Evolutionary conservation across 495 filamentous ascomycete species (phyloP).

Genomic region (Trypethelium eluteriae): DNA sequence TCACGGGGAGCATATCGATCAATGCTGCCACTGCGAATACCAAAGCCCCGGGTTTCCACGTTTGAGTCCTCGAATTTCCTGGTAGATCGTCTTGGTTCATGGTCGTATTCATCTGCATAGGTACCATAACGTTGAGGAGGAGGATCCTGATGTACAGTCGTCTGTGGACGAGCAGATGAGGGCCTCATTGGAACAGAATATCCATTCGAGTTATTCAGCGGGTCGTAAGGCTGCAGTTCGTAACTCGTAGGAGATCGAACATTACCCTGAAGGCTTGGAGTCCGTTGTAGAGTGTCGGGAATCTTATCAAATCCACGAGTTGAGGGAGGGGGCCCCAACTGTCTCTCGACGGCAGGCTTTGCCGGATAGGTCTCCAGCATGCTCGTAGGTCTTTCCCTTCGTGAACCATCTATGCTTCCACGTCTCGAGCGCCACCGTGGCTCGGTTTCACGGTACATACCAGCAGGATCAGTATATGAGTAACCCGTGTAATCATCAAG

Average conservation of each 20-base stretch:
- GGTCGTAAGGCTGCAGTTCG: slow-evolving; percentile 13
- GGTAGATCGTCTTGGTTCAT: slow-evolving; percentile 20
- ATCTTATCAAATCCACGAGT: slow-evolving; percentile 37
- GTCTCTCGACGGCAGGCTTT: slow-evolving; percentile 22
- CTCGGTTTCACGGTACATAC: slow-evolving; percentile 38
- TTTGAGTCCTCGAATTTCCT: slow-evolving; percentile 26
- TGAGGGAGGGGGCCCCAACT: slow-evolving; percentile 34
- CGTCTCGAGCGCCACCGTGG: slow-evolving; percentile 30
- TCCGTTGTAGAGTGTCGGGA: slow-evolving; percentile 25
- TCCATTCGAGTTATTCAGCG: slow-evolving; percentile 24
- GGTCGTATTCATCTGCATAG: slow-evolving; percentile 25
- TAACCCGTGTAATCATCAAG: slow-evolving; percentile 32
- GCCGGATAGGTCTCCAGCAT: slow-evolving; percentile 25
- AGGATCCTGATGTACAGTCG: slow-evolving; percentile 29
- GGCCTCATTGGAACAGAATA: slow-evolving; percentile 28
- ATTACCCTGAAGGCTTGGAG: slow-evolving; percentile 19
- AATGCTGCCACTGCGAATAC: slow-evolving; percentile 28
- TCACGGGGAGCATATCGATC: slow-evolving; percentile 24
- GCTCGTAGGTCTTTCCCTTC: slow-evolving; percentile 32
- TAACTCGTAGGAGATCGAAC: slow-evolving; percentile 19
- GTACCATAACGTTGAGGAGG: slow-evolving; percentile 27
- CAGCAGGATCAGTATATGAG: slow-evolving; percentile 36
- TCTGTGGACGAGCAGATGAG: slow-evolving; percentile 23
- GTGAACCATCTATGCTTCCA: slow-evolving; percentile 26
- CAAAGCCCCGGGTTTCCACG: slow-evolving; percentile 35